Conservation (phyloP, 1,284 basidiomycete genomes). For the Moniliophthora roreri region DNA sequence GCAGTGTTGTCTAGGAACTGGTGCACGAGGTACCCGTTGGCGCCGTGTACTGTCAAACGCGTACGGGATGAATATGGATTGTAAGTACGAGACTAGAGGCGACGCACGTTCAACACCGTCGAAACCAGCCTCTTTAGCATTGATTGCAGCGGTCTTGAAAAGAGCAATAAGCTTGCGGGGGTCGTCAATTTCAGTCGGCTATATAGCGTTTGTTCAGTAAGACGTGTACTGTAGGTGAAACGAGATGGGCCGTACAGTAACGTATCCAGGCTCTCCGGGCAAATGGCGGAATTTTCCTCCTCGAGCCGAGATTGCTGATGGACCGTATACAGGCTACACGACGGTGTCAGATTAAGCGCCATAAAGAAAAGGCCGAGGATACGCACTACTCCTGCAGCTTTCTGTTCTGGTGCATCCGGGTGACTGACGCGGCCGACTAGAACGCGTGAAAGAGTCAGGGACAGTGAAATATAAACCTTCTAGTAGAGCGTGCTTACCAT, state of each 20-base stretch:
- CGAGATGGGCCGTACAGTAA: constrained; percentile 15
- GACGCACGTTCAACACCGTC: constrained; percentile 59
- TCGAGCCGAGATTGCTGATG: constrained; percentile 33
- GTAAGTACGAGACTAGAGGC: not conserved
- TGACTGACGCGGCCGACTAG: constrained; percentile 21
- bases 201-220: too few relatives aligned
- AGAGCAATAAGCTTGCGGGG: constrained; percentile 39
- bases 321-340: constrained; percentile 37
- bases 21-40: constrained; percentile 51
- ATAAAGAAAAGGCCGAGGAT: constrained; percentile 16
- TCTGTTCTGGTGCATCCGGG: constrained; percentile 23
- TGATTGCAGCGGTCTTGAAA: constrained; percentile 51
- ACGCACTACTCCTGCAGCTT: constrained; percentile 12
- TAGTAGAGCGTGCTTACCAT: too few relatives aligned
- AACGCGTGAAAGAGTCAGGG: not conserved
- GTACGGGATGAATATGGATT: not conserved
- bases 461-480: not conserved
- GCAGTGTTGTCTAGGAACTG: constrained; percentile 56
- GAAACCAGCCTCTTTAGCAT: constrained; percentile 30
- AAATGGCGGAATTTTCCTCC: constrained; percentile 37
- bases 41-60: constrained; percentile 36
- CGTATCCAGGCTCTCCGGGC: constrained; percentile 31
- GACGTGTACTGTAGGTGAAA: too few relatives aligned
- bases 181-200: constrained; percentile 41
- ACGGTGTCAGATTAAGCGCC: constrained; percentile 7